Base-by-base conservation (phyloP, 1,139 yeast species). In the Hyphopichia fennica region DNA sequence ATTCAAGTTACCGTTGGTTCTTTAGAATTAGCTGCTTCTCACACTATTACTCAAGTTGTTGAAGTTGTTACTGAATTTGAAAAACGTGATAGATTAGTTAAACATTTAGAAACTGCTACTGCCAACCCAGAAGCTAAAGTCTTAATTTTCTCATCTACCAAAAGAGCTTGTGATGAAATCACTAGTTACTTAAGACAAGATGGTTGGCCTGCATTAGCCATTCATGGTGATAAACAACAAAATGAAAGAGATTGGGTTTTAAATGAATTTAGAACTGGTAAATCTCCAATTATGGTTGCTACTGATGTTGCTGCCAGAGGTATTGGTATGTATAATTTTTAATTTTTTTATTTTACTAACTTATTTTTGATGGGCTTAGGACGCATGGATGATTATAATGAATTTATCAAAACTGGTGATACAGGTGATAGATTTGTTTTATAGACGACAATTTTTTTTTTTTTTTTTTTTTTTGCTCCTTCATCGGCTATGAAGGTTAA, bases 241-340 rank as follows among this genome's bases (percentile, higher is more conserved):
- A 81, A 84, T 63, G 99, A 93, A 73, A 91, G 99, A 79, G 99
- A 93, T 72, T 93, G 98, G 98, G 99, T 93, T 54, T 77, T 93
- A 69, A 79, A 75, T 54, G 96, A 93, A 71, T 93, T 93, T 77
- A 87, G 86, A 78, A 65, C 82, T 47, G 98, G 98, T 55, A 86
- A 84, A 65, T 83, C 95, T 44, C 96, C 97, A 52, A 86, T 93
- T 62, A 90, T 93, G 98, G 96, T 91, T 65, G 99, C 99, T 50
- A 93, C 99, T 54, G 99, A 93, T 71, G 99, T 93, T 67, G 99
- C 99, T 48, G 96, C 99, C 54, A 89, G 99, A 81, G 99, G 99
- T 83, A 91, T 93, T 78, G 99, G 96, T 90, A 89, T 74, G 98
- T 87, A 25, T 25, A 69, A 69, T 48, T 50, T 53, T 52, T 46